Evolutionary conservation across 2,329 filamentous ascomycete species (phyloP), one percentile per base, ranked within the genome.

Genomic region (Diaporthe australafricana): DNA sequence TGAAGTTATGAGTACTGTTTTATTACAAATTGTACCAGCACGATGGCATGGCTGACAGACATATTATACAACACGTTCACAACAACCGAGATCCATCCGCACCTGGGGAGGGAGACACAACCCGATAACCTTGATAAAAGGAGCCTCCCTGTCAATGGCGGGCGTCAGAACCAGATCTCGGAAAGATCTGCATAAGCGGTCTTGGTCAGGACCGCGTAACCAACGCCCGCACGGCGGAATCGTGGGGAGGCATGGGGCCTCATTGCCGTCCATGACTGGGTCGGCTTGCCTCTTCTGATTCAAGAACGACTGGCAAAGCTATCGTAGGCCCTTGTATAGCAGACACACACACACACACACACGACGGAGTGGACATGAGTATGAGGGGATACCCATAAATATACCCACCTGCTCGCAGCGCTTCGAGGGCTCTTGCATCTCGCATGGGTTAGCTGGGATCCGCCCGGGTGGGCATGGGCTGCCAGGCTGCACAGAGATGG

Each of bases 81-180:
- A 63, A 50, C 60, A 67, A 32, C 47, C 48, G 55, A 35, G 66
- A 48, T 32, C 50, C 63, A 55, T 27, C 53, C 48, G 60, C 32
- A 50, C 47, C 47, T 53, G 55, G 52, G 12, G 30, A 40, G 52
- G 12, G 30, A 40, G 35, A 47, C 22, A 60, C 62, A 42, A 22
- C 35, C 32, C 42, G 71, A 72, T 68, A 72, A 72, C 45, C 27
- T 53, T 68, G 68, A 72, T 66, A 62, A 30, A 22, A 27, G 30
- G 32, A 50, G 52, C 17, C 25, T 53, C 47, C 60, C 22, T 70
- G 45, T 45, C 38, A 17, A 11, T 27, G 22, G 40, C 42, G 42
- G 56, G 22, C 48, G 16, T 60, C 30, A 22, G 12, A 8, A 27
- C 55, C 55, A 16, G 70, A 70, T 70, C 50, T 70, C 38, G 56